Base-by-base conservation (phyloP, 257 asterid species). In the Rubia yunnanensis region DNA sequence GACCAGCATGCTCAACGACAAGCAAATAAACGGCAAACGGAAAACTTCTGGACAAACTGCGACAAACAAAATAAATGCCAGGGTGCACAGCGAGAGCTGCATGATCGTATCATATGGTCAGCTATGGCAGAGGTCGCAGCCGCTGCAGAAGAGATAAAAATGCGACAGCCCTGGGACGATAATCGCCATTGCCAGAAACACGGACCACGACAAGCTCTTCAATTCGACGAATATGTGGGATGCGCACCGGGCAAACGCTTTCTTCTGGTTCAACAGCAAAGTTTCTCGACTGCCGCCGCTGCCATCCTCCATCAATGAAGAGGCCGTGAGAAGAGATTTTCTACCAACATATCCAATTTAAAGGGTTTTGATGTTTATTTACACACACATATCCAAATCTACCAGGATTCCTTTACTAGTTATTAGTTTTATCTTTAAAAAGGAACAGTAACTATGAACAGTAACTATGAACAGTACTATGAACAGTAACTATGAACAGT, bases 221-320 rank as follows among this genome's bases (percentile, higher is more conserved):
- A 92, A 79, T 71, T 92, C 98, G 64, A 89, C 98, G 11, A 52
- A 79, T 13, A 89, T 87, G 70, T 84, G 91, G 5, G 98, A 92
- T 18, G 28, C 63, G 73, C 81, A 68, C 0, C 96, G 83, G 4
- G 79, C 65, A 66, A 68, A 81, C 6, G 65, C 56, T 55, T 72
- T 73, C 60, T 71, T 49, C 49, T 0, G 41, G 35, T 24, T 34
- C 76, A 78, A 32, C 23, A 60, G 46, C 56, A 50, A 5, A 2
- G 78, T 34, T 63, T 72, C 72, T 5, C 63, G 60, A 26, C 62
- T 84, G 24, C 60, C 85, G 23, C n/a, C n/a, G n/a, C n/a, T n/a
- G n/a, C 58, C 85, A 15, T 74, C 92, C 27, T 67, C 88, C 97
- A 86, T 84, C 41, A 6, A 59, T 46, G 6, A 59, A 59, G 63